A percentile compares a stretch with the other conserved stretches of the same genome.
These are phyloP conservation scores for Lavandula angustifolia DNA, from an alignment of 257 asterid species.

Conservation along the genomic window DNA sequence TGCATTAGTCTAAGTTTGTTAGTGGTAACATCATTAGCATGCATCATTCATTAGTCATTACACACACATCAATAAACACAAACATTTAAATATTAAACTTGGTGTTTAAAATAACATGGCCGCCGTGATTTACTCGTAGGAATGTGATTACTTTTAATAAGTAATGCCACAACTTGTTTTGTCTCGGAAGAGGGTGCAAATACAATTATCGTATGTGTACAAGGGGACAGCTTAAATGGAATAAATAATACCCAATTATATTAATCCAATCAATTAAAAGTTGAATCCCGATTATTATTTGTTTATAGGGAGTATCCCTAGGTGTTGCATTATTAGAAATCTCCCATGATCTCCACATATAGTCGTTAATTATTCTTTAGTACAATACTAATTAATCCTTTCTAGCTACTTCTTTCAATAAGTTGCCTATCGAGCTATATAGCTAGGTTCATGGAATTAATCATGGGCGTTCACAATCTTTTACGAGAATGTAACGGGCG, in stretches of 20 bases:
- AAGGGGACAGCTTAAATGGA: slow-evolving; percentile 27
- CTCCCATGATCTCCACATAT: neutral
- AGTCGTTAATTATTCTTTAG: neutral
- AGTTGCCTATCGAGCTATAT: neutral
- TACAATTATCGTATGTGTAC: slow-evolving; percentile 24
- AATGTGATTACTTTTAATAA: slow-evolving; percentile 10
- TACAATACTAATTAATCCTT: neutral
- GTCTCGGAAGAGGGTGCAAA: slow-evolving; percentile 31
- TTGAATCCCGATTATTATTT: slow-evolving; percentile 14
- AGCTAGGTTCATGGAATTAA: neutral
- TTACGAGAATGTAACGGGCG: neutral
- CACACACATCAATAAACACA: neutral
- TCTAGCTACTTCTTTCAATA: neutral
- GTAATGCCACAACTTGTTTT: slow-evolving; percentile 14
- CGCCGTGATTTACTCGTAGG: slow-evolving; percentile 29
- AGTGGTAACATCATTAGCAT: no score
- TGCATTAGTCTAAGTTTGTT: no score
- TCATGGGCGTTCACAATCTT: neutral
- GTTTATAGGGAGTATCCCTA: slow-evolving; percentile 28
- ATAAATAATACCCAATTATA: neutral
- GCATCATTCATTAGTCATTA: no score
- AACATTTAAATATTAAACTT: neutral
- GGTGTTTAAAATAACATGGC: neutral
- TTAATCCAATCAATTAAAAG: slow-evolving; percentile 22
- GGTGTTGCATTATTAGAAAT: slow-evolving; percentile 14